Percentiles rank a stretch among this genome's conserved stretches.
Evolutionary conservation across 352 stramenopile species (phyloP).

Genomic region (Globisporangium parvum): DNA sequence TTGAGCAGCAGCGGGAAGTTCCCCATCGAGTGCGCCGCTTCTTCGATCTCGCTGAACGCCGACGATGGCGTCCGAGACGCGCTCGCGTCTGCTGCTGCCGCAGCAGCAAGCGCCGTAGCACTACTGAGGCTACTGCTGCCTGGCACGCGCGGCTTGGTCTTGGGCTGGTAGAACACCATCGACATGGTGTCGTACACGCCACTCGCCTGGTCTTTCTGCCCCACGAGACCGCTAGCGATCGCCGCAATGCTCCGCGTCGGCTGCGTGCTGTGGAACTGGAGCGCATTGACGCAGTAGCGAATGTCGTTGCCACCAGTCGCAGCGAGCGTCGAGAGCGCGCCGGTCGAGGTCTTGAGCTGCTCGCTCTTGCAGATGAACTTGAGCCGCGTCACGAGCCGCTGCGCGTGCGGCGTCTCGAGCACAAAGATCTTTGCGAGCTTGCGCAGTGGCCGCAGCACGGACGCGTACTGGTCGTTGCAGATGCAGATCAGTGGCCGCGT

Average conservation of each 20-base stretch:
- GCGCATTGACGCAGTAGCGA: slow-evolving; percentile 93
- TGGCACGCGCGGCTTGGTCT: slow-evolving; percentile 20
- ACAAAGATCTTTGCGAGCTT: slow-evolving; percentile 93
- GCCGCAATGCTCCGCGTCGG: slow-evolving; percentile 17
- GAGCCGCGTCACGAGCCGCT: slow-evolving; percentile 89
- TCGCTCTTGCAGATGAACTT: slow-evolving; percentile 91
- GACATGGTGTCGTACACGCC: slow-evolving; percentile 64
- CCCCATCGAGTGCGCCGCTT: slow-evolving; percentile 63
- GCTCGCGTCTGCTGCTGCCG: not conserved
- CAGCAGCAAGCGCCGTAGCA: not conserved
- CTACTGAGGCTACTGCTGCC: too few species aligned
- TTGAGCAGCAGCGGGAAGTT: slow-evolving; percentile 80
- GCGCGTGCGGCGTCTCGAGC: slow-evolving; percentile 76
- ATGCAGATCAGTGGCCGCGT: slow-evolving; percentile 97
- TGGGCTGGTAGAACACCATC: slow-evolving; percentile 66
- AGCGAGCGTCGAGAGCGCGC: slow-evolving; percentile 53
- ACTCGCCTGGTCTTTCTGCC: slow-evolving; percentile 53
- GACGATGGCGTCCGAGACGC: slow-evolving; percentile 5
- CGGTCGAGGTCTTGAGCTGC: slow-evolving; percentile 70
- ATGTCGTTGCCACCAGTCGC: slow-evolving; percentile 87
- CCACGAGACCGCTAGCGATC: slow-evolving; percentile 31
- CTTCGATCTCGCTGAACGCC: slow-evolving; percentile 48
- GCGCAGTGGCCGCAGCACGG: slow-evolving; percentile 91
- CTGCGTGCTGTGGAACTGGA: slow-evolving; percentile 91
- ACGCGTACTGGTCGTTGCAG: slow-evolving; percentile 98